Percentiles rank a stretch among this genome's conserved stretches.
Evolutionary conservation across 768 basidiomycete species (phyloP).

Genomic region (Ramaria rubella): DNA sequence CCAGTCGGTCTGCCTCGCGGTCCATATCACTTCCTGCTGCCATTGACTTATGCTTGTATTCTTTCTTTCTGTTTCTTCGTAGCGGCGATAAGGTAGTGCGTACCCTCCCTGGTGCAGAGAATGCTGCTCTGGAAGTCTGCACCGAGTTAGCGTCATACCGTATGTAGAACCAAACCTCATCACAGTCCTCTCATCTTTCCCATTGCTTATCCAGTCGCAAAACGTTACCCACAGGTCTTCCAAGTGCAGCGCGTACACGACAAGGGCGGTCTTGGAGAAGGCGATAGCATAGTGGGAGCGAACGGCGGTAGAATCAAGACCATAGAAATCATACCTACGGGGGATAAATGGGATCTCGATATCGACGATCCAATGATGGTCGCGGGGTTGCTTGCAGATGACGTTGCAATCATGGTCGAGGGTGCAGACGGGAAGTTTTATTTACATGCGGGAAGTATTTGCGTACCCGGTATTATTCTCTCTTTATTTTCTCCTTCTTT

Average conservation of each 20-base stretch:
- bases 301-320: conserved; percentile 44
- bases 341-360: conserved; percentile 45
- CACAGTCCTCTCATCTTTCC: background rate
- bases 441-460: conserved; percentile 68
- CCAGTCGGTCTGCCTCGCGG: background rate
- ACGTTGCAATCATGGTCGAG: conserved; percentile 26
- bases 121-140: conserved; percentile 8
- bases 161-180: background rate
- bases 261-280: conserved; percentile 12
- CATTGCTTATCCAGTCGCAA: conserved; percentile 1
- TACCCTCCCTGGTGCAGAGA: conserved; percentile 34
- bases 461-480: conserved; percentile 58
- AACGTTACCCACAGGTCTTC: conserved; percentile 54
- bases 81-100: conserved; percentile 41
- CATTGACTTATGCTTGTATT: background rate
- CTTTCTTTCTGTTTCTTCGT: background rate
- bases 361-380: conserved; percentile 53
- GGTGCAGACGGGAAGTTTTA: conserved; percentile 59
- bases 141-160: conserved; percentile 8
- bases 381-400: conserved; percentile 49
- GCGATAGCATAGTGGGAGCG: conserved; percentile 27
- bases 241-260: conserved; percentile 34
- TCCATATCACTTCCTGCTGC: background rate
- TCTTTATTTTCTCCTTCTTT: conserved; percentile 13
- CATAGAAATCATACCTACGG: conserved; percentile 45